A percentile compares a stretch with the other conserved stretches of the same genome.
Evolutionary conservation across 179 eudicot species (phyloP).

Genomic region (Drosera spatulata): DNA sequence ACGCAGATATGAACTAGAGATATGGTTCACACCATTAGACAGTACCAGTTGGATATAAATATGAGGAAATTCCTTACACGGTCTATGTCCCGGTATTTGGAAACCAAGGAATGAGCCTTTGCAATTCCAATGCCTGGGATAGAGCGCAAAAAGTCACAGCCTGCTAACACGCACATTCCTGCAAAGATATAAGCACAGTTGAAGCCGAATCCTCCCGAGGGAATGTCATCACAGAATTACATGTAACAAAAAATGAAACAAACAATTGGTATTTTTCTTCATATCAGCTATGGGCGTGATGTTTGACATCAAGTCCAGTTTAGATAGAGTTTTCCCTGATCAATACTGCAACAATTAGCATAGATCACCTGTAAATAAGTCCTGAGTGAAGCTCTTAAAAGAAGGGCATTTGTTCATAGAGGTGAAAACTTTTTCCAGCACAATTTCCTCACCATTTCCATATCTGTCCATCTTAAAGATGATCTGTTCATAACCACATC

Average conservation of each 20-base stretch:
- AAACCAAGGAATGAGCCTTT: conserved; percentile 59
- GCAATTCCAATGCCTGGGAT: conserved; percentile 72
- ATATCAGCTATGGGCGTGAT: too few species aligned
- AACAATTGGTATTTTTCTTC: too few species aligned
- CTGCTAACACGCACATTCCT: conserved; percentile 88
- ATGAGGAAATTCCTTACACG: conserved; percentile 46
- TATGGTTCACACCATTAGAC: too few species aligned
- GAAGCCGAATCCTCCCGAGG: background rate
- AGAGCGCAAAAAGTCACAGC: conserved; percentile 84
- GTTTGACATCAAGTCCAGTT: too few species aligned
- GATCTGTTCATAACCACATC: conserved; percentile 26
- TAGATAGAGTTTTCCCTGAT: too few species aligned
- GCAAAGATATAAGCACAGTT: conserved; percentile 9
- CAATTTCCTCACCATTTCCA: conserved; percentile 72
- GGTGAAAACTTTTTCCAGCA: conserved; percentile 46
- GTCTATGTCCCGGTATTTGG: conserved; percentile 57
- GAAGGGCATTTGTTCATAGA: conserved; percentile 38
- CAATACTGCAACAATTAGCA: too few species aligned
- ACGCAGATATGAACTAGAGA: background rate
- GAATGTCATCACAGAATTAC: too few species aligned
- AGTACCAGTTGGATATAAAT: background rate
- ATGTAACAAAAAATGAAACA: too few species aligned
- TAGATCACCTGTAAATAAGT: conserved; percentile 44
- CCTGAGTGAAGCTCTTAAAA: conserved; percentile 37
- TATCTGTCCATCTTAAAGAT: conserved; percentile 70